These are phyloP conservation scores for Iberis pinnata DNA, from an alignment of 345 rosid genomes.

Conservation along the genomic window DNA sequence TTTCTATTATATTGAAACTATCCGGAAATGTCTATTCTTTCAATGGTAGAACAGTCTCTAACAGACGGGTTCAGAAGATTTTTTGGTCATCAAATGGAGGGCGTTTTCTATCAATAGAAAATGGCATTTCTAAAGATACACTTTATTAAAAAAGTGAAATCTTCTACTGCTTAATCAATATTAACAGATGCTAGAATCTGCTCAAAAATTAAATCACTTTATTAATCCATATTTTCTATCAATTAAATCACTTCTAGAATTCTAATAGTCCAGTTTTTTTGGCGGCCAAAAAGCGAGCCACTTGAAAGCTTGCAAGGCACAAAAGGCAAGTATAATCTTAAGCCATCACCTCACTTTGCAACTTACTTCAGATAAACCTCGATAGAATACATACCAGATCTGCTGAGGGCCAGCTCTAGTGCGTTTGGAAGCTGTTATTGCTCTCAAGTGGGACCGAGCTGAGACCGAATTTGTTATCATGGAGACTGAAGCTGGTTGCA, in stretches of 20 bases:
- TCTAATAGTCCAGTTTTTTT: constrained; percentile 4
- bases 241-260: constrained; percentile 11
- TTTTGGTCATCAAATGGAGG: too few relatives aligned
- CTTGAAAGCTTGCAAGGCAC: constrained; percentile 14
- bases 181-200: constrained; percentile 11
- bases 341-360: constrained; percentile 14
- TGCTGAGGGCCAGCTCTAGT: constrained; percentile 69
- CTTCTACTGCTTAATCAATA: constrained; percentile 11
- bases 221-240: background rate
- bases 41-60: too few relatives aligned
- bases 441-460: constrained; percentile 71
- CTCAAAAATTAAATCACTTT: too few relatives aligned
- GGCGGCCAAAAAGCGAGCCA: constrained; percentile 9
- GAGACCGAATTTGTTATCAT: constrained; percentile 66
- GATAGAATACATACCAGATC: constrained; percentile 53
- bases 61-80: too few relatives aligned
- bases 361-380: constrained; percentile 3
- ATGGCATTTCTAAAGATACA: too few relatives aligned
- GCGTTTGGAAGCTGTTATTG: constrained; percentile 88
- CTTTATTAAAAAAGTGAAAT: too few relatives aligned
- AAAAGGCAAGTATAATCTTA: constrained; percentile 14
- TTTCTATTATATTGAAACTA: too few relatives aligned
- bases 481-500: constrained; percentile 87
- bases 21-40: too few relatives aligned
- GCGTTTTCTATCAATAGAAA: too few relatives aligned